Percentiles rank a stretch among this genome's conserved stretches.
These are phyloP conservation scores for Lactifluus piperatus DNA, from an alignment of 768 basidiomycete species.

Conservation along the genomic window DNA sequence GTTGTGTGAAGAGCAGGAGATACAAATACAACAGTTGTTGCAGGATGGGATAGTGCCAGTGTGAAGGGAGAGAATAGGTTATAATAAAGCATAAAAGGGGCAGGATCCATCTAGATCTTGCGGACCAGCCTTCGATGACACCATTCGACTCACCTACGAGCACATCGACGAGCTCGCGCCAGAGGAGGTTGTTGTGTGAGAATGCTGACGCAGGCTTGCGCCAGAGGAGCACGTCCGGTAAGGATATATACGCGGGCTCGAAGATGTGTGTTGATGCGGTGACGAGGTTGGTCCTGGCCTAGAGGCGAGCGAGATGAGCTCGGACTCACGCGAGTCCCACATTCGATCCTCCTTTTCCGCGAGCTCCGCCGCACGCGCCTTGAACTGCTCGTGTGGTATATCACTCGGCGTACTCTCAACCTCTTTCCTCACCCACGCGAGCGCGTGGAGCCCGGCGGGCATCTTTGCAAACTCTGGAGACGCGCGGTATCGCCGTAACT, in stretches of 20 bases:
- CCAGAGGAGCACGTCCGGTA: too few species aligned
- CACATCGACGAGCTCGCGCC: background rate
- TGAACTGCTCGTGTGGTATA: constrained; percentile 28
- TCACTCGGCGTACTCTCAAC: constrained; percentile 27
- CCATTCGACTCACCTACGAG: background rate
- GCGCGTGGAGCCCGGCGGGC: constrained; percentile 29
- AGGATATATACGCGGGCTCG: too few species aligned
- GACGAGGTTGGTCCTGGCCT: too few species aligned
- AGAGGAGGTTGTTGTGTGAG: too few species aligned
- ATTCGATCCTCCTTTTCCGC: constrained; percentile 12
- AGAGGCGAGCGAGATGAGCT: too few species aligned
- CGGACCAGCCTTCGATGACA: background rate
- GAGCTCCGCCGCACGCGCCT: constrained; percentile 26
- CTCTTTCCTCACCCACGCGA: constrained; percentile 35
- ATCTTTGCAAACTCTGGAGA: too few species aligned
- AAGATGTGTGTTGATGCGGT: background rate
- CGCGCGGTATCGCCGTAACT: constrained; percentile 26
- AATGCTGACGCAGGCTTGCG: background rate
- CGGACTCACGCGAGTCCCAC: background rate
- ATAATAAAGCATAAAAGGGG: too few species aligned
- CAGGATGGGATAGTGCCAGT: too few species aligned
- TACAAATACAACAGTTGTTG: too few species aligned
- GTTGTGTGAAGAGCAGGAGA: too few species aligned
- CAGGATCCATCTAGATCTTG: too few species aligned
- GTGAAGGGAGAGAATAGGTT: too few species aligned